These are phyloP conservation scores for Akebia trifoliata DNA, from an alignment of 164 flowering plant species.

Conservation along the genomic window DNA sequence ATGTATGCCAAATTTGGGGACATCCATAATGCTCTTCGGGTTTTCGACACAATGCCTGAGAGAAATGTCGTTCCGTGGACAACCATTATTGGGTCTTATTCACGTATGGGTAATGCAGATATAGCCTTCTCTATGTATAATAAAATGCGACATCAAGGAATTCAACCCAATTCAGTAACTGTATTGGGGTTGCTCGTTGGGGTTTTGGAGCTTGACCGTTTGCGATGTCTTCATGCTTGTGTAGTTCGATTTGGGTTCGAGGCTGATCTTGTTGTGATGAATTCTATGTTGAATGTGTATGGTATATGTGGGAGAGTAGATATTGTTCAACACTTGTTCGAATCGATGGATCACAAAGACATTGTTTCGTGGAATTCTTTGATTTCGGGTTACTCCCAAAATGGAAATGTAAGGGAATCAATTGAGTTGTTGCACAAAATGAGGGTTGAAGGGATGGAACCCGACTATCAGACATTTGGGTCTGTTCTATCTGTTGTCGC, in stretches of 20 bases:
- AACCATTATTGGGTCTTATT: conserved; percentile 63
- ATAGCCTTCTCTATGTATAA: conserved; percentile 44
- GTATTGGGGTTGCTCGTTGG: conserved; percentile 53
- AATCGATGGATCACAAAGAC: conserved; percentile 46
- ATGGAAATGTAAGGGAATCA: conserved; percentile 35
- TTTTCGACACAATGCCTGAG: conserved; percentile 60
- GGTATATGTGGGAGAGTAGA: conserved; percentile 49
- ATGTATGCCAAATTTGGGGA: conserved; percentile 47
- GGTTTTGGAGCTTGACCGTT: conserved; percentile 23
- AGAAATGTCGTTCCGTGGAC: conserved; percentile 78
- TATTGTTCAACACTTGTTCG: conserved; percentile 47
- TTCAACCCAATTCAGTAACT: conserved; percentile 61
- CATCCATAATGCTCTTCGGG: conserved; percentile 32
- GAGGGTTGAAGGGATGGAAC: conserved; percentile 38
- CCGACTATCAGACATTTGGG: conserved; percentile 58
- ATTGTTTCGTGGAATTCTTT: conserved; percentile 79
- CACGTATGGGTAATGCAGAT: conserved; percentile 35
- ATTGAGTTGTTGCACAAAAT: conserved; percentile 43
- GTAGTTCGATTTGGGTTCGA: conserved; percentile 40
- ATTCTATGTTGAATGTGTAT: conserved; percentile 61
- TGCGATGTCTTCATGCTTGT: conserved; percentile 52
- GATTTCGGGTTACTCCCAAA: conserved; percentile 46
- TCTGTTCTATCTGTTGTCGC: conserved; percentile 38
- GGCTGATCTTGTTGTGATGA: conserved; percentile 34
- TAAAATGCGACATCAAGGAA: conserved; percentile 43